Conservation (phyloP, 768 basidiomycete genomes). For the Candolleomyces efflorescens region DNA sequence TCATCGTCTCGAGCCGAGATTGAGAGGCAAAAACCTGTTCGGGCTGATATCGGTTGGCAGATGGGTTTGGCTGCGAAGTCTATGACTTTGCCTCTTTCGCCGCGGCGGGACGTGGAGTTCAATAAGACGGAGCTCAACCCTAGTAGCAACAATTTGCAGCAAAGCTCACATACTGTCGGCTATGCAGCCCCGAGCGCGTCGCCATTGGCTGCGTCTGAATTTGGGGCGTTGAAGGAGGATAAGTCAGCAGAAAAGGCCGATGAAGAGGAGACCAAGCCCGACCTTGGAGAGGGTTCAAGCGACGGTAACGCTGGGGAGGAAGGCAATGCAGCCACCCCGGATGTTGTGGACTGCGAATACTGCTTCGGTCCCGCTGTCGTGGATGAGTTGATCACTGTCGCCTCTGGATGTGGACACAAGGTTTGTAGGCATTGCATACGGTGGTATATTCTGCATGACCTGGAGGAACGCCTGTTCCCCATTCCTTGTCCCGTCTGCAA, state of each 20-base stretch:
- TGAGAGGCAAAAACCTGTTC: conserved; percentile 6
- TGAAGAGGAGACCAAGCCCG: too few species aligned
- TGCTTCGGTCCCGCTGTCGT: not conserved
- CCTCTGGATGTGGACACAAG: not conserved
- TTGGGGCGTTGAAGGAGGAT: not conserved
- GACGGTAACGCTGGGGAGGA: not conserved
- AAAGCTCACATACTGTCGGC: not conserved
- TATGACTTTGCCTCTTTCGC: conserved; percentile 1
- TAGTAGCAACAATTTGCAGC: not conserved
- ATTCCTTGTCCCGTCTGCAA: conserved; percentile 3
- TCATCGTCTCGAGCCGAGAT: not conserved
- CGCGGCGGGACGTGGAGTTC: not conserved
- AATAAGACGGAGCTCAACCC: not conserved
- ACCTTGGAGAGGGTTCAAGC: not conserved
- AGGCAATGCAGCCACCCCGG: not conserved
- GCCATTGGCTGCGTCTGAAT: not conserved
- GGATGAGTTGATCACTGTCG: not conserved
- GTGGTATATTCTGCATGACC: not conserved
- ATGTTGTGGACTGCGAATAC: not conserved
- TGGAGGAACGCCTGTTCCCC: not conserved
- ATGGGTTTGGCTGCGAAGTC: conserved; percentile 3
- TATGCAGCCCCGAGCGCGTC: not conserved
- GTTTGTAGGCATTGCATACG: conserved; percentile 1
- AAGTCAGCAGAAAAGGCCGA: too few species aligned
- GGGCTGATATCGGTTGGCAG: conserved; percentile 8